Base-by-base conservation (phyloP, 2,329 filamentous ascomycete species). In the Colletotrichum coccodes region DNA sequence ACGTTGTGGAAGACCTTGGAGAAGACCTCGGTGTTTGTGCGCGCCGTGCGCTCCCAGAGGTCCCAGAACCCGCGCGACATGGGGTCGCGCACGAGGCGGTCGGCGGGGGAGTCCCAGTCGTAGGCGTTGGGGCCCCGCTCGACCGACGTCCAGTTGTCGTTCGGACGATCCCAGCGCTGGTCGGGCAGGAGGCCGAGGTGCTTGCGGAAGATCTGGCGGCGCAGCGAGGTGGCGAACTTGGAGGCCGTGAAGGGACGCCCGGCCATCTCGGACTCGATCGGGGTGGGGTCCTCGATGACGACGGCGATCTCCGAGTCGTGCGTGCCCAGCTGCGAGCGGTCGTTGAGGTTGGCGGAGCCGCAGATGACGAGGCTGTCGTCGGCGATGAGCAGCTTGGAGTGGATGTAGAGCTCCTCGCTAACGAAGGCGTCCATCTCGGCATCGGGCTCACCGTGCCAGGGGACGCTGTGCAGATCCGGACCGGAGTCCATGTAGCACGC, bases 251-350 rank as follows among this genome's bases (percentile, higher is more conserved):
- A 97, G 0, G 89, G 89, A 26, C 85, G 83, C 3, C 93, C 93
- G 71, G 91, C 87, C 93, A 97, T 97, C 69, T 79, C 81, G 21
- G 90, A 91, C 16, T 92, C 87, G 18, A 97, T 83, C 1, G 90
- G 83, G 1, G 90, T 88, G 2, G 89, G 87, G 76, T 97, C 94
- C 77, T 96, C 92, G 75, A 97, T 93, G 65, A 97, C 87, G 71
- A 97, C 92, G n/a, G 94, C 94, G 63, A 97, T 94, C 78, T 97
- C 94, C 1, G 91, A 94, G 81, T 97, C 94, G 79, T 96, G 94
- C 66, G 89, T 87, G 40, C 94, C 94, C 4, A 97, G 87, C 81
- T 97, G 93, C 3, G 92, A 95, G 67, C 86, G 84, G 74, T 88
- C 85, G 76, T 90, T 88, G 65, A 88, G 79, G 74, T 87, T 87